Evolutionary conservation across 306 rosid species (phyloP).

Genomic region (Inga oerstediana): DNA sequence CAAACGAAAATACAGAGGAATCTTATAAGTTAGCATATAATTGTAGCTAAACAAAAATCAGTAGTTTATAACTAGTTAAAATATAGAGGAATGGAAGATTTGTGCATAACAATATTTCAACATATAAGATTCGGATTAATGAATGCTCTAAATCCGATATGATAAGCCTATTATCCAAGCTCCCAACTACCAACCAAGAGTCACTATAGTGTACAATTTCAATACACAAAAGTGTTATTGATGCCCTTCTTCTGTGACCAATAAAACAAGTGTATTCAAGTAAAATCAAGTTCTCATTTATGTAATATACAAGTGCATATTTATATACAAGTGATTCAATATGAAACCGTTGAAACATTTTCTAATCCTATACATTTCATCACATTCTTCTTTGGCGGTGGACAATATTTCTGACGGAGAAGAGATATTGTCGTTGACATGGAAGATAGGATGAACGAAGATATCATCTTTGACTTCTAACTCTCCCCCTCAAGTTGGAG

Average conservation of each 20-base stretch:
- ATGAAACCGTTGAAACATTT: too few relatives aligned
- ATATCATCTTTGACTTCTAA: too few relatives aligned
- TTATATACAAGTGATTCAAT: too few relatives aligned
- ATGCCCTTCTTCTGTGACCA: neutral
- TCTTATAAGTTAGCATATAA: neutral
- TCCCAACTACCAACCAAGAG: conserved; percentile 81
- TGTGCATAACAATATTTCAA: conserved; percentile 24
- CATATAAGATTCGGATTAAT: conserved; percentile 54
- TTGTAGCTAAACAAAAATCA: neutral
- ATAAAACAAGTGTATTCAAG: neutral
- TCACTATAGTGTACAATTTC: conserved; percentile 47
- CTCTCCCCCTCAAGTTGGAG: too few relatives aligned
- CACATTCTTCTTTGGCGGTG: too few relatives aligned
- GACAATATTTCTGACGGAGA: too few relatives aligned
- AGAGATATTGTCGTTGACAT: too few relatives aligned
- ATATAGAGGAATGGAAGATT: neutral
- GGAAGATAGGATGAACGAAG: too few relatives aligned
- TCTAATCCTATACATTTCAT: too few relatives aligned
- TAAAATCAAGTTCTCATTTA: too few relatives aligned
- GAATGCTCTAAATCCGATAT: conserved; percentile 87
- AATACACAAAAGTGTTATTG: conserved; percentile 18
- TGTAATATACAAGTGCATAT: too few relatives aligned
- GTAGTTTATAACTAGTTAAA: neutral
- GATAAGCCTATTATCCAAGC: conserved; percentile 73
- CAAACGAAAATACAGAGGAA: neutral